phyloP scores from a whole-genome alignment of 2,329 filamentous ascomycete genomes.

The Claviceps monticola region DNA sequence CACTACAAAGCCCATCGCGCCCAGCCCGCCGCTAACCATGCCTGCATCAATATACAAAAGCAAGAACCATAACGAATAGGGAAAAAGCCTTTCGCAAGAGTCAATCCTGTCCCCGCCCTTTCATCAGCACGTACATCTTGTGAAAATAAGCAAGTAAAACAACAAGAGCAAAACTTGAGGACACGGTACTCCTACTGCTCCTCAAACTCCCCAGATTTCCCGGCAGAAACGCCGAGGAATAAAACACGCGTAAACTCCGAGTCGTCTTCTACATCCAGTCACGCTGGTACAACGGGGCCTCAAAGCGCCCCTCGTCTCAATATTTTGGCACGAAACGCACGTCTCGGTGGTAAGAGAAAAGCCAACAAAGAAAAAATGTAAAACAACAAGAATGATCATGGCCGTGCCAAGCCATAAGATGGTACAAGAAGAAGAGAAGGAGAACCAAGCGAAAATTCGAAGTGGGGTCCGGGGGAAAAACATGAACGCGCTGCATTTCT shows the following conservation, averaged over 20 bases:
- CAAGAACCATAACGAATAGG: not conserved
- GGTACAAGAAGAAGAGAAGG: not conserved
- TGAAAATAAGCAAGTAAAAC: not conserved
- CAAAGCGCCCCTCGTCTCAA: not conserved
- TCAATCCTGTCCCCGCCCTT: not conserved
- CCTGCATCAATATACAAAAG: not conserved
- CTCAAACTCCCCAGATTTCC: not conserved
- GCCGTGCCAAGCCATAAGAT: not conserved
- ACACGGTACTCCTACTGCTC: not conserved
- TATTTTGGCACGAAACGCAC: not conserved
- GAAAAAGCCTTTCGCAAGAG: too few species aligned
- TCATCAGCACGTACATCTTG: not conserved
- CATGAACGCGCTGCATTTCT: not conserved
- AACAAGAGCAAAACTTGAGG: not conserved
- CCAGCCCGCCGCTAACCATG: not conserved
- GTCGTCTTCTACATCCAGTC: not conserved
- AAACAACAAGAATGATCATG: not conserved
- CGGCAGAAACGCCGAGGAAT: not conserved
- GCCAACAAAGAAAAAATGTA: not conserved
- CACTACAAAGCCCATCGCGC: not conserved
- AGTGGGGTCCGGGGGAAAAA: not conserved
- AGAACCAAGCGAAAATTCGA: not conserved
- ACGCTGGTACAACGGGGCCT: not conserved
- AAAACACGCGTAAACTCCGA: constrained; percentile 1
- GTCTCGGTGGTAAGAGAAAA: not conserved